phyloP scores from a whole-genome alignment of 2,329 filamentous ascomycete genomes.

The Arthrobotrys sphaeroides region DNA sequence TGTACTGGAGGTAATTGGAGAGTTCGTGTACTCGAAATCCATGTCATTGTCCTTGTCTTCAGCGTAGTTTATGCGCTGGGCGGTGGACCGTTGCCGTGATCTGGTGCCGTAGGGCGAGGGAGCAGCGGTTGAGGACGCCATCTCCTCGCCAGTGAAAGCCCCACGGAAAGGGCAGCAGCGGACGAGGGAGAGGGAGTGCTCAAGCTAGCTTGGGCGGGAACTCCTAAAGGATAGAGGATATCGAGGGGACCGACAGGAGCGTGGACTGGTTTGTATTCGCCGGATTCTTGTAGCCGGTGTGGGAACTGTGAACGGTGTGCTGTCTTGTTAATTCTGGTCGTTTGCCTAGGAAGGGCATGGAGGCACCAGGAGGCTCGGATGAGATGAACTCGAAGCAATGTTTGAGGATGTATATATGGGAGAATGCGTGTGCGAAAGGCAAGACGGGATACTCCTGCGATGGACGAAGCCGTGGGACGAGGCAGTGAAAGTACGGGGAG shows the following conservation, averaged over 20 bases:
- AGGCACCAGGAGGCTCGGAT: conserved; percentile 45
- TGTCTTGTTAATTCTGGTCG: conserved; percentile 51
- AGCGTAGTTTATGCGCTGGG: conserved; percentile 88
- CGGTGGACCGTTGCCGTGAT: conserved; percentile 85
- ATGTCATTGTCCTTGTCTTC: conserved; percentile 91
- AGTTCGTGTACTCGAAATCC: conserved; percentile 76
- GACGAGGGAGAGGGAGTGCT: conserved; percentile 3
- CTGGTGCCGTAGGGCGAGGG: conserved; percentile 87
- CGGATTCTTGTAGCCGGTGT: conserved; percentile 52
- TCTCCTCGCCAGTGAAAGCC: conserved; percentile 52
- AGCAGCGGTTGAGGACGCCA: conserved; percentile 64
- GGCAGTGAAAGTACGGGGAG: conserved; percentile 25
- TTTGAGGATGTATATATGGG: conserved; percentile 55
- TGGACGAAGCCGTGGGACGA: neutral
- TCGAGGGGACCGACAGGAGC: neutral
- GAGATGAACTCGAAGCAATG: conserved; percentile 43
- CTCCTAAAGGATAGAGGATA: neutral
- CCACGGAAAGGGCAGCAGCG: conserved; percentile 35
- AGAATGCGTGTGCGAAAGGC: too few relatives aligned
- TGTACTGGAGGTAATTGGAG: conserved; percentile 62
- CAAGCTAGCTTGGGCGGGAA: conserved; percentile 17
- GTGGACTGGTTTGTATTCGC: neutral
- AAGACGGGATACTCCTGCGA: neutral
- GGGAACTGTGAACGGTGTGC: conserved; percentile 49
- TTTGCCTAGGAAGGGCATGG: conserved; percentile 53